A percentile compares a stretch with the other conserved stretches of the same genome.
These are phyloP conservation scores for Cephaloascus fragrans DNA, from an alignment of 805 yeast genomes.

Conservation along the genomic window DNA sequence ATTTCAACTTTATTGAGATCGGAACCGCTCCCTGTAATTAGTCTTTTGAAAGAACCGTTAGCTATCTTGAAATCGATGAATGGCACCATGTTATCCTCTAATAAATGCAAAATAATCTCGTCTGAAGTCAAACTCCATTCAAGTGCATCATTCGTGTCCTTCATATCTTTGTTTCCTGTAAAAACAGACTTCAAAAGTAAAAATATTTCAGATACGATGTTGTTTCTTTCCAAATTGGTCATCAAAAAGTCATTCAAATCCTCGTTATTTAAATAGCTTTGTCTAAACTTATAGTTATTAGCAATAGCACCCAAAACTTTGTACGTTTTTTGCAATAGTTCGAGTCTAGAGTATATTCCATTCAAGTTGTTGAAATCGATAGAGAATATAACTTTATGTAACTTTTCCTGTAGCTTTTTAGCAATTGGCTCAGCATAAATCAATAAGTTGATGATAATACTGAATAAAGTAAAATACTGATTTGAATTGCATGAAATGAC, in stretches of 20 bases:
- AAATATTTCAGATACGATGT: background rate
- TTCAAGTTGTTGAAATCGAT: slow-evolving; percentile 57
- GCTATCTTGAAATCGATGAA: slow-evolving; percentile 27
- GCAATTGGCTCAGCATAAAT: slow-evolving; percentile 68
- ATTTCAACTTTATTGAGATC: slow-evolving; percentile 25
- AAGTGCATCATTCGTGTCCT: slow-evolving; percentile 9
- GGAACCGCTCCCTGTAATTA: slow-evolving; percentile 28
- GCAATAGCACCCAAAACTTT: slow-evolving; percentile 28
- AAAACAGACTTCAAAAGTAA: background rate
- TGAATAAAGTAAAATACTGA: slow-evolving; percentile 62
- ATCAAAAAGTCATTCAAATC: slow-evolving; percentile 32
- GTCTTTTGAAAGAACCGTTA: slow-evolving; percentile 19
- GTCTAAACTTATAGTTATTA: slow-evolving; percentile 38
- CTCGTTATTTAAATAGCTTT: slow-evolving; percentile 38
- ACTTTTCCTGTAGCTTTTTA: slow-evolving; percentile 42
- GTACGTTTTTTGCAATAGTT: slow-evolving; percentile 38
- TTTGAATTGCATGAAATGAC: slow-evolving; percentile 59
- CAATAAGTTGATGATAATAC: slow-evolving; percentile 52
- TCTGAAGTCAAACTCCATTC: slow-evolving; percentile 29
- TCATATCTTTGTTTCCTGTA: background rate
- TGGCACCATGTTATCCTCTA: slow-evolving; percentile 29
- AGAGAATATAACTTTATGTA: slow-evolving; percentile 59
- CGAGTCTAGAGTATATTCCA: slow-evolving; percentile 37
- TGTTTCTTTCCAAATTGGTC: slow-evolving; percentile 6
- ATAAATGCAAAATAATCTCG: slow-evolving; percentile 26